phyloP scores from a whole-genome alignment of 2,329 filamentous ascomycete species.

The Aspergillus chevalieri region DNA sequence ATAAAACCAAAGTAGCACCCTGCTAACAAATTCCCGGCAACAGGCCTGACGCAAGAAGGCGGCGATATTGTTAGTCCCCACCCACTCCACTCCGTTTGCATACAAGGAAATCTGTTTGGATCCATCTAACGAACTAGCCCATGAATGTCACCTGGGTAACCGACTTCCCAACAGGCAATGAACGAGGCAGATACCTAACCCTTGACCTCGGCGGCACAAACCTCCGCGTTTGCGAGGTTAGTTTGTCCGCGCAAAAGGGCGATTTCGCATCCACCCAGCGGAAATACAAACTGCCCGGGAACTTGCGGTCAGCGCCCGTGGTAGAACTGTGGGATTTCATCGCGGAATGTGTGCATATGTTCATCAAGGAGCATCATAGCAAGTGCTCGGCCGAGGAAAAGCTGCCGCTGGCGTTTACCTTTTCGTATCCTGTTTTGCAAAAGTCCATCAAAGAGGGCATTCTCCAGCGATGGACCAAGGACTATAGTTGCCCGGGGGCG shows the following conservation, averaged over 20 bases:
- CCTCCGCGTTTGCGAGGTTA: slow-evolving; percentile 79
- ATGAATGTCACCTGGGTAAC: slow-evolving; percentile 94
- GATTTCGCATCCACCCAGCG: slow-evolving; percentile 81
- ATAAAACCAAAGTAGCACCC: neutral
- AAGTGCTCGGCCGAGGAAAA: slow-evolving; percentile 32
- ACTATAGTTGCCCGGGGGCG: slow-evolving; percentile 81
- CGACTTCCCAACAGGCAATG: slow-evolving; percentile 68
- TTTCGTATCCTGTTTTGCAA: slow-evolving; percentile 82
- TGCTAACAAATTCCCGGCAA: neutral
- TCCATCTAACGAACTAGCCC: slow-evolving; percentile 52
- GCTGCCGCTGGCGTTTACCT: slow-evolving; percentile 77
- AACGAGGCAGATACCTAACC: slow-evolving; percentile 73
- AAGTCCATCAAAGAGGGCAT: slow-evolving; percentile 78
- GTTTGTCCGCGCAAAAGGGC: slow-evolving; percentile 67
- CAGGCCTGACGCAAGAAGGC: slow-evolving; percentile 70
- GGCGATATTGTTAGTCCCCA: slow-evolving; percentile 68
- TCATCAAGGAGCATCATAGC: slow-evolving; percentile 68
- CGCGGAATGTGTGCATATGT: slow-evolving; percentile 73
- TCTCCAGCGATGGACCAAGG: slow-evolving; percentile 86
- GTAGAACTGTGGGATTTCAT: slow-evolving; percentile 85
- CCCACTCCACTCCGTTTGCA: neutral
- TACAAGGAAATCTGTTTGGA: neutral
- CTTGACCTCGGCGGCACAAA: slow-evolving; percentile 91
- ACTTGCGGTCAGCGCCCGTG: slow-evolving; percentile 69
- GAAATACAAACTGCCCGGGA: slow-evolving; percentile 78